These are phyloP conservation scores for Baorangia bicolor DNA, from an alignment of 768 basidiomycete species.

Conservation along the genomic window DNA sequence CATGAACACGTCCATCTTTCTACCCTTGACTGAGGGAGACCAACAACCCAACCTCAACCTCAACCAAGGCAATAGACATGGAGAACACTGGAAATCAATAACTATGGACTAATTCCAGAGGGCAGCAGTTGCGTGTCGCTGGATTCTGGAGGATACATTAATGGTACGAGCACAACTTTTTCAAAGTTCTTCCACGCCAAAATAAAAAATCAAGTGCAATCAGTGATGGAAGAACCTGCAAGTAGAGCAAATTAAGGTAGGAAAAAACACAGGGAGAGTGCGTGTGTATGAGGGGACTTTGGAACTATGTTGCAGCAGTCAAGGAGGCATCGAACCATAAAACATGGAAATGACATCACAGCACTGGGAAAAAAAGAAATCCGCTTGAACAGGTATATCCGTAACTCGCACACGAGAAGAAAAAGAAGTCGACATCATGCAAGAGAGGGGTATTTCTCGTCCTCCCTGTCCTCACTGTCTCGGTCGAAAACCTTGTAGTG, in stretches of 20 bases:
- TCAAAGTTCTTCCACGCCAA: background rate
- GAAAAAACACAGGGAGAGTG: background rate
- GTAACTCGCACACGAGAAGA: background rate
- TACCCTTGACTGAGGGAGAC: too few relatives aligned
- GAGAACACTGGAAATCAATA: background rate
- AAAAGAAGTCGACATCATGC: constrained; percentile 5
- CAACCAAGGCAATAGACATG: background rate
- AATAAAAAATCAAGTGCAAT: background rate
- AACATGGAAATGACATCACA: background rate
- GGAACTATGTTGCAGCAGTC: constrained; percentile 9
- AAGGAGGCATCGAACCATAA: background rate
- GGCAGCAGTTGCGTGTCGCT: background rate
- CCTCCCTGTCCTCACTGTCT: constrained; percentile 18
- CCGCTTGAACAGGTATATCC: constrained; percentile 10
- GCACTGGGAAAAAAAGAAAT: background rate
- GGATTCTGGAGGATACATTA: background rate
- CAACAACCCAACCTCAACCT: too few relatives aligned
- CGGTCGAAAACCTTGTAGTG: constrained; percentile 13
- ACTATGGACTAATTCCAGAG: background rate
- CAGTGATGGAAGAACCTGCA: background rate
- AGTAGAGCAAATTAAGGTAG: constrained; percentile 1
- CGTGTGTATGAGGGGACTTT: background rate
- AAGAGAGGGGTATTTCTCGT: constrained; percentile 14
- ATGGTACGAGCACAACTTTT: background rate
- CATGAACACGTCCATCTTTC: too few relatives aligned